phyloP scores from a whole-genome alignment of 768 basidiomycete species.

The Lactarius akahatsu region DNA sequence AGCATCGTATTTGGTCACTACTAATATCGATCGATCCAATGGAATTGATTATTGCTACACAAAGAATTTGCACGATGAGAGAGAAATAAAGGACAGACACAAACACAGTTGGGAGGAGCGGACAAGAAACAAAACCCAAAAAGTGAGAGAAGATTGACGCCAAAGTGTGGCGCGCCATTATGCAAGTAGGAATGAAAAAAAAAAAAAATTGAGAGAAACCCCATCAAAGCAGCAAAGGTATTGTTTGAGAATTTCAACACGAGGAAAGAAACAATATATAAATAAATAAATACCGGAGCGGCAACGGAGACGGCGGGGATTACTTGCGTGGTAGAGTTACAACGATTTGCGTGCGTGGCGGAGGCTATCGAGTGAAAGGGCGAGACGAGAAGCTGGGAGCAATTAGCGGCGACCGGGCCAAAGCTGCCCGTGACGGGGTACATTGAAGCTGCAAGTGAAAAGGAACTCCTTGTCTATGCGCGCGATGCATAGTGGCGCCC shows the following conservation, averaged over 20 bases:
- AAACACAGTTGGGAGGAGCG: not conserved
- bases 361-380: not conserved
- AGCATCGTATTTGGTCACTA: too few species aligned
- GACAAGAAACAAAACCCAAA: not conserved
- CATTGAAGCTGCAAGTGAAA: not conserved
- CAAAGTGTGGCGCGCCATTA: not conserved
- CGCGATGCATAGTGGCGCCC: not conserved
- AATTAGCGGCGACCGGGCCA: not conserved
- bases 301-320: not conserved
- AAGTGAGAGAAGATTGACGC: not conserved
- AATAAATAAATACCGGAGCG: not conserved
- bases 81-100: not conserved
- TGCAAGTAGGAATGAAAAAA: not conserved
- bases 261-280: not conserved
- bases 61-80: not conserved
- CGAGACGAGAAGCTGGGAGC: not conserved
- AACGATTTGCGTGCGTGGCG: not conserved
- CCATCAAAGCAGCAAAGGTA: not conserved
- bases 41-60: too few species aligned
- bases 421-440: not conserved
- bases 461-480: not conserved
- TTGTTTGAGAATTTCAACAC: not conserved
- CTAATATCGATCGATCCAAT: too few species aligned
- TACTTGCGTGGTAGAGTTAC: not conserved
- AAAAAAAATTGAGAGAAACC: not conserved